phyloP scores from a whole-genome alignment of 2,329 filamentous ascomycete genomes.

The Alternaria angustiovoidea region DNA sequence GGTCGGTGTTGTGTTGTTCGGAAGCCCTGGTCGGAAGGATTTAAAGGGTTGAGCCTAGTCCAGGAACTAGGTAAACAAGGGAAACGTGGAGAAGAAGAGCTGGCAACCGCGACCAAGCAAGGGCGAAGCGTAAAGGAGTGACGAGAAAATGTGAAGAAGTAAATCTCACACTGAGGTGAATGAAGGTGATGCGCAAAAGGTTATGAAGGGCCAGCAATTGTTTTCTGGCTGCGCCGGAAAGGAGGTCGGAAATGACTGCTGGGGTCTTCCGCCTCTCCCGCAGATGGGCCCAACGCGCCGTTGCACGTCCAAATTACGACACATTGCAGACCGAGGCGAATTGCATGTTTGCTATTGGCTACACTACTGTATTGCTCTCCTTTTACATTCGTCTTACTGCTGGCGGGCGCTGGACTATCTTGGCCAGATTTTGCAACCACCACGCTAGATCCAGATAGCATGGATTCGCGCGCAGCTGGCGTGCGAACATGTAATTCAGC shows the following conservation, averaged over 20 bases:
- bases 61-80: slow-evolving; percentile 23
- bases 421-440: slow-evolving; percentile 12
- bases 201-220: slow-evolving; percentile 36
- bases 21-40: slow-evolving; percentile 9
- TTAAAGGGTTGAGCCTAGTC: slow-evolving; percentile 20
- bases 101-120: slow-evolving; percentile 33
- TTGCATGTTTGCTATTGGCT: slow-evolving; percentile 25
- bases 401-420: slow-evolving; percentile 17
- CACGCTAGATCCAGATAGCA: neutral
- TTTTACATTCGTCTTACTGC: slow-evolving; percentile 5
- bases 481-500: neutral
- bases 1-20: slow-evolving; percentile 9
- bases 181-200: slow-evolving; percentile 18
- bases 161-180: slow-evolving; percentile 28
- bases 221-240: slow-evolving; percentile 43
- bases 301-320: slow-evolving; percentile 32
- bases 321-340: slow-evolving; percentile 32
- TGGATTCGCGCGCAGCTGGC: neutral
- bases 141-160: slow-evolving; percentile 37
- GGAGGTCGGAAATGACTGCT: slow-evolving; percentile 49
- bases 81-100: slow-evolving; percentile 20
- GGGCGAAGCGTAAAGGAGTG: slow-evolving; percentile 39
- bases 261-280: slow-evolving; percentile 41
- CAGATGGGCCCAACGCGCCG: slow-evolving; percentile 26
- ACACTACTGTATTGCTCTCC: slow-evolving; percentile 5